Conservation (phyloP, 768 basidiomycete species). For the Hericium rajendrae region DNA sequence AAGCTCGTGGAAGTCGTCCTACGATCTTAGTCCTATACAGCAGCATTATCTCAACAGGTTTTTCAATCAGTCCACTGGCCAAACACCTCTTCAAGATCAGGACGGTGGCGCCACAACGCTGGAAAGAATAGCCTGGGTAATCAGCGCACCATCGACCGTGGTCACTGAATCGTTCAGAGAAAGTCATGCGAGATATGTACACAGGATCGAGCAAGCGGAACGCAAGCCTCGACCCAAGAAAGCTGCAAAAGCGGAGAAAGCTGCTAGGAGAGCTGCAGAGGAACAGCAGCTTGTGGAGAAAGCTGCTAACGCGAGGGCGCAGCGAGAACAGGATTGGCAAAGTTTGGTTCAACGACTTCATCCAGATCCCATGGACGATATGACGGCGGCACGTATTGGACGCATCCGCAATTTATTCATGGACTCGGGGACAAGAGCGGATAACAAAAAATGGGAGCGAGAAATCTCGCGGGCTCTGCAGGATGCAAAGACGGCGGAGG, state of each 20-base stretch:
- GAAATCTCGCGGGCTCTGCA: conserved; percentile 47
- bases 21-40: conserved; percentile 61
- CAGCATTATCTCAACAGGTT: conserved; percentile 50
- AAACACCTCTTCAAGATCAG: conserved; percentile 40
- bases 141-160: conserved; percentile 43
- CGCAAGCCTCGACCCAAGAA: conserved; percentile 11
- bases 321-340: conserved; percentile 61
- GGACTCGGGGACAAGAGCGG: conserved; percentile 42
- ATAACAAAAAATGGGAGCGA: conserved; percentile 50
- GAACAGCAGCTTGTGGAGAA: conserved; percentile 49
- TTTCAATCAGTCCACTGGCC: conserved; percentile 30
- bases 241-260: conserved; percentile 16
- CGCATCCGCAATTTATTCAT: conserved; percentile 49
- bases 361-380: conserved; percentile 39
- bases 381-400: conserved; percentile 41
- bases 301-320: conserved; percentile 48
- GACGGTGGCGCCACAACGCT: conserved; percentile 32
- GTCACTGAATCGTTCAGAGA: conserved; percentile 36
- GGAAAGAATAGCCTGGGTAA: conserved; percentile 39
- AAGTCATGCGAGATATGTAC: conserved; percentile 28
- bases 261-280: conserved; percentile 30
- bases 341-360: conserved; percentile 44
- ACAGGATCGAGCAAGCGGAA: conserved; percentile 27
- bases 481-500: conserved; percentile 42
- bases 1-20: conserved; percentile 51